These are phyloP conservation scores for Nidularia sp. DNA, from an alignment of 768 basidiomycete species.

Conservation along the genomic window DNA sequence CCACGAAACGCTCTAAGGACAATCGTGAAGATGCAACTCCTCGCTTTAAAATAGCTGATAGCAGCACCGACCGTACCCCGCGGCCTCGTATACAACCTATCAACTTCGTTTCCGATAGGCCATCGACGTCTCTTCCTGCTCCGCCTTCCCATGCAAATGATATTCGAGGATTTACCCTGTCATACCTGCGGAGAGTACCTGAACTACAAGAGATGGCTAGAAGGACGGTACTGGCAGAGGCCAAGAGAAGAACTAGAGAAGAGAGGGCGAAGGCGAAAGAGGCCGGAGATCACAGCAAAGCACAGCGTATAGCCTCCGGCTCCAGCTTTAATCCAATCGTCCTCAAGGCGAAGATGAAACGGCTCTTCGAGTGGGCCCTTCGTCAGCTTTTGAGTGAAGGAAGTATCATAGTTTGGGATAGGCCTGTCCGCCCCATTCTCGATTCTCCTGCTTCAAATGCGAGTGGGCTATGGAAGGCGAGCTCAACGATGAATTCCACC, in stretches of 20 bases:
- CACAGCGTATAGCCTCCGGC: conserved; percentile 2
- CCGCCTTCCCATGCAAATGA: neutral
- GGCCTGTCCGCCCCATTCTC: conserved; percentile 40
- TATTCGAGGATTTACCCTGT: conserved; percentile 48
- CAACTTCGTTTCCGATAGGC: conserved; percentile 1
- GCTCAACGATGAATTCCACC: conserved; percentile 18
- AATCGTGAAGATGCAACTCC: conserved; percentile 1
- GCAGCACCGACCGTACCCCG: neutral
- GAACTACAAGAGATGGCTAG: conserved; percentile 63
- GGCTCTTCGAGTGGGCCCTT: conserved; percentile 65
- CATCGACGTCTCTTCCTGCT: neutral
- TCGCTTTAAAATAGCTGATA: conserved; percentile 5
- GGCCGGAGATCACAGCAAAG: conserved; percentile 10
- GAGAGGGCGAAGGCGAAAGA: conserved; percentile 39
- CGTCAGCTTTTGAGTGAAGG: conserved; percentile 66
- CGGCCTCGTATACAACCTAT: neutral
- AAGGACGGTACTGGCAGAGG: conserved; percentile 61
- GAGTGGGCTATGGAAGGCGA: conserved; percentile 48
- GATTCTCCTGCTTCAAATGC: conserved; percentile 11
- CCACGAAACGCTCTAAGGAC: conserved; percentile 26
- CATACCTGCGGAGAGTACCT: conserved; percentile 74
- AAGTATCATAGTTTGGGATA: conserved; percentile 72
- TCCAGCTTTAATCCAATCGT: conserved; percentile 13
- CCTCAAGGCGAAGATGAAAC: conserved; percentile 49
- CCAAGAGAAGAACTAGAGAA: conserved; percentile 46